These are phyloP conservation scores for Tetrapisispora iriomotensis DNA, from an alignment of 805 yeast genomes.

Conservation along the genomic window DNA sequence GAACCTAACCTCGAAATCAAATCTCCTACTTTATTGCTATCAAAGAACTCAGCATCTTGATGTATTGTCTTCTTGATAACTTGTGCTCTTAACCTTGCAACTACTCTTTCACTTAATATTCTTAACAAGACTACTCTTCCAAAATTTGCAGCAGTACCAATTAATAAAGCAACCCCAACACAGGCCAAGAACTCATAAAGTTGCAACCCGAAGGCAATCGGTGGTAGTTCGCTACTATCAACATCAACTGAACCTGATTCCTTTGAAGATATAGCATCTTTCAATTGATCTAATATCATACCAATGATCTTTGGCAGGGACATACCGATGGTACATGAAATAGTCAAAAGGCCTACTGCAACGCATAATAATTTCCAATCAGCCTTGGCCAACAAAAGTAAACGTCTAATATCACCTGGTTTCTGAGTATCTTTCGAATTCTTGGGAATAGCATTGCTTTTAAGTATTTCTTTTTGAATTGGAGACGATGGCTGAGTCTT, in stretches of 20 bases:
- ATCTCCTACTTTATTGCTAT: constrained; percentile 90
- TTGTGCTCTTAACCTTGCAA: constrained; percentile 70
- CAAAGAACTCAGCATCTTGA: constrained; percentile 90
- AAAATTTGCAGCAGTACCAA: constrained; percentile 64
- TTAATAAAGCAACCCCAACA: constrained; percentile 45
- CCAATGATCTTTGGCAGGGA: constrained; percentile 49
- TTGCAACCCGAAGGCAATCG: constrained; percentile 17
- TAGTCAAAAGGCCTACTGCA: constrained; percentile 37
- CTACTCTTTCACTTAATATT: constrained; percentile 76
- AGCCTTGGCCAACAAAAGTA: constrained; percentile 34
- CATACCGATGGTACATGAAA: constrained; percentile 44
- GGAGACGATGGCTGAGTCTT: too few relatives aligned
- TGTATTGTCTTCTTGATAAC: constrained; percentile 68
- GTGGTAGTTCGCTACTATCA: constrained; percentile 4
- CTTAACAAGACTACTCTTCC: constrained; percentile 47
- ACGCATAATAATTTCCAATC: constrained; percentile 36
- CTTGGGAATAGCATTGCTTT: background rate
- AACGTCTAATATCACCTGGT: constrained; percentile 21
- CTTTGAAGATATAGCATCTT: background rate
- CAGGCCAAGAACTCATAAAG: constrained; percentile 46
- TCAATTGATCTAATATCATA: constrained; percentile 40
- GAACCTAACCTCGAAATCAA: constrained; percentile 80
- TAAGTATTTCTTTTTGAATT: too few relatives aligned
- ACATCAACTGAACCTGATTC: background rate
- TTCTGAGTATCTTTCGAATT: too few relatives aligned